Percentiles rank a stretch among this genome's conserved stretches.
Evolutionary conservation across 2,329 filamentous ascomycete species (phyloP).

Genomic region (Didymellaceae sp.): DNA sequence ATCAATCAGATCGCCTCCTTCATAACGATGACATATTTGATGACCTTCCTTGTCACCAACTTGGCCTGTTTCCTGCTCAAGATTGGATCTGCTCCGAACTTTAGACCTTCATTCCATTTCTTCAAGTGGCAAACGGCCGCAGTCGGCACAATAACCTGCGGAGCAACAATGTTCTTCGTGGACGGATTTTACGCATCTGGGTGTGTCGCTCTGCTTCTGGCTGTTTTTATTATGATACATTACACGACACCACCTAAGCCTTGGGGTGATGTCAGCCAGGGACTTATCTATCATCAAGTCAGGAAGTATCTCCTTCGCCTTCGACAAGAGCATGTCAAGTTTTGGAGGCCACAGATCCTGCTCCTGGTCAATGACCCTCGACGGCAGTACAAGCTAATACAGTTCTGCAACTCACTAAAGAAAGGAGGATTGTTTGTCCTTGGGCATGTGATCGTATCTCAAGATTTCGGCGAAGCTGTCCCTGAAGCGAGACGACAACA

Average conservation of each 20-base stretch:
- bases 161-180: conserved; percentile 87
- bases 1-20: conserved; percentile 89
- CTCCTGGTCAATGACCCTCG: conserved; percentile 83
- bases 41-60: conserved; percentile 91
- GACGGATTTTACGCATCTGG: conserved; percentile 79
- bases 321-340: conserved; percentile 88
- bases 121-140: conserved; percentile 87
- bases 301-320: conserved; percentile 86
- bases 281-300: conserved; percentile 86
- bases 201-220: conserved; percentile 74
- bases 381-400: conserved; percentile 81
- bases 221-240: conserved; percentile 85
- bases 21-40: conserved; percentile 89
- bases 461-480: conserved; percentile 79
- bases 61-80: conserved; percentile 86
- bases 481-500: conserved; percentile 83
- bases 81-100: conserved; percentile 87
- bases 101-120: conserved; percentile 85
- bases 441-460: conserved; percentile 85
- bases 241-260: conserved; percentile 84
- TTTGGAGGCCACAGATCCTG: conserved; percentile 88
- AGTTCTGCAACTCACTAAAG: conserved; percentile 90
- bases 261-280: conserved; percentile 91
- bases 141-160: conserved; percentile 75
- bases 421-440: conserved; percentile 86